Evolutionary conservation across 1,284 basidiomycete species (phyloP).

Genomic region (Trichosporon sp.): DNA sequence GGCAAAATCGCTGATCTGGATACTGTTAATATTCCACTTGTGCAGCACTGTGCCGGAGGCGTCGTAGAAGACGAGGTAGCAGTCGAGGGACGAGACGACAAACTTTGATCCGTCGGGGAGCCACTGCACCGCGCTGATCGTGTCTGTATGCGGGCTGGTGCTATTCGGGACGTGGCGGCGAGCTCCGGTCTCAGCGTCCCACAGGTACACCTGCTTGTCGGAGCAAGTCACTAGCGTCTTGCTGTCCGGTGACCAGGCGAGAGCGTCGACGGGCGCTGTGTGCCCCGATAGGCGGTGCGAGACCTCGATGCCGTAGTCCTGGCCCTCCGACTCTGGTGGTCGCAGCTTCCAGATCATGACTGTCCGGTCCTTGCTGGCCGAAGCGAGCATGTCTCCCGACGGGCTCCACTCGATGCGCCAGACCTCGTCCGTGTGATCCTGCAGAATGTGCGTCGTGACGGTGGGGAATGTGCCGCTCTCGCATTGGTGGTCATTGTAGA

Average conservation of each 20-base stretch:
- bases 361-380: conserved; percentile 75
- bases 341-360: conserved; percentile 82
- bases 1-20: conserved; percentile 80
- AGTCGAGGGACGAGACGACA: conserved; percentile 83
- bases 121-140: conserved; percentile 82
- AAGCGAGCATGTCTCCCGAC: conserved; percentile 76
- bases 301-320: conserved; percentile 26
- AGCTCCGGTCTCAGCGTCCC: conserved; percentile 58
- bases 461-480: conserved; percentile 75
- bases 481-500: conserved; percentile 81
- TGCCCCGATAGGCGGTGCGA: conserved; percentile 59
- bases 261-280: conserved; percentile 64
- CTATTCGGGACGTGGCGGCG: conserved; percentile 16
- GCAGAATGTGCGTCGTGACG: conserved; percentile 72
- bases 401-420: conserved; percentile 96
- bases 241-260: conserved; percentile 88
- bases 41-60: conserved; percentile 59
- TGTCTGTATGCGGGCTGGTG: conserved; percentile 60
- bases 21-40: conserved; percentile 66
- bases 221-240: conserved; percentile 71
- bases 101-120: conserved; percentile 82
- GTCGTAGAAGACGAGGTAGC: conserved; percentile 74
- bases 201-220: conserved; percentile 73
- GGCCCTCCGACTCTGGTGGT: conserved; percentile 18
- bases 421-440: conserved; percentile 85